Evolutionary conservation across 1,284 basidiomycete genomes (phyloP), one percentile per base, ranked within the genome.

Genomic region (Trichosporon faecale): DNA sequence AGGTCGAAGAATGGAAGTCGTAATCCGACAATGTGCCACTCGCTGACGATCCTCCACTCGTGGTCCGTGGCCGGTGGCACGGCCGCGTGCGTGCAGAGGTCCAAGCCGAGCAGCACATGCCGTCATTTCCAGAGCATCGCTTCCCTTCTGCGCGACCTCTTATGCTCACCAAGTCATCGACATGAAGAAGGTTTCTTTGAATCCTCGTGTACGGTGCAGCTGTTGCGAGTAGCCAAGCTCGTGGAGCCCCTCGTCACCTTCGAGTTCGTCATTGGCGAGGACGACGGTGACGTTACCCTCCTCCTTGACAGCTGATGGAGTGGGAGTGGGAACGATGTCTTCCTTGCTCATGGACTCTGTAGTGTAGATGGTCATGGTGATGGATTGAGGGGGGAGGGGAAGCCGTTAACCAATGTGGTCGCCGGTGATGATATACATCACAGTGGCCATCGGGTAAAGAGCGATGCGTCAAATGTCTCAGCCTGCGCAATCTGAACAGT

Each of bases 171-270:
- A 70, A 7, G 71, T 70, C 25, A 72, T 7, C 6, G 52, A 63
- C 71, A 72, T 70, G 9, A 64, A 40, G 16, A 72, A 61, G 0
- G 65, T 49, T 31, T 70, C 67, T 5, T 33, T 49, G 55, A 72
- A 72, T 7, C 71, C 71, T 3, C 71, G 68, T 1, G 65, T 55
- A 5, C 71, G 71, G 8, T 68, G 67, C 9, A 72, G 49, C 44
- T 72, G 65, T 25, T 69, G 67, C 46, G 68, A 70, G 71, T 72
- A 72, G 16, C 71, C 71, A 3, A 72, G 67, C 31, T 72, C 61
- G 23, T 72, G 69, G 5, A 72, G 67, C 27, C 69, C 71, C 67
- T 70, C 71, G 35, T 72, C 71, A 5, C 69, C 69, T 1, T 65
- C 67, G 9, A 72, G 46, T 3, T 72, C 67, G 8, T 61, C 65